Evolutionary conservation across 768 basidiomycete genomes (phyloP), one percentile per base, ranked within the genome.

Genomic region (Serpula lacrymans): DNA sequence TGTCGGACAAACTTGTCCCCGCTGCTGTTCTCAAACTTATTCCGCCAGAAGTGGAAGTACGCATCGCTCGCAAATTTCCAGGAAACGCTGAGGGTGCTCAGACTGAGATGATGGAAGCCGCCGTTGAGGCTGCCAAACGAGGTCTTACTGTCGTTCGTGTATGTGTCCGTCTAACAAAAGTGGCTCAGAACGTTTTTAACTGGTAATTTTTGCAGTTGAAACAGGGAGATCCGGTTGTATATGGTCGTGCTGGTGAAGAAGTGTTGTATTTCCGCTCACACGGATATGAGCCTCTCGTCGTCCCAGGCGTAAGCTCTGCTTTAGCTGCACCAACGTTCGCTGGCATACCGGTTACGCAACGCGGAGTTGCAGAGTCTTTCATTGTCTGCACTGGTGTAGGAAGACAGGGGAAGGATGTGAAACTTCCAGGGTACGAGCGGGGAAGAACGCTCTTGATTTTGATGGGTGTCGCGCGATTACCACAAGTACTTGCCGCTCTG

Each of bases 71-170:
- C 50, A 99, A 99, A 56, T 97, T 95, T 66, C 96, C 96, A 0
- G 96, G 96, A 0, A 98, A 98, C 57, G 90, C 92, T 2, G 95
- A 99, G 35, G 84, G 85, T 11, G 92, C 94, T 2, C 96, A 99
- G 60, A 77, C 72, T 26, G 96, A 98, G 64, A 81, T 98, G 74
- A 95, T 96, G 91, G 80, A 87, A 45, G 79, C 84, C 4, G 96
- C 92, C 2, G 67, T 97, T 7, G 86, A 85, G 23, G 92, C 83
- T 10, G 94, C 91, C 1, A 68, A 63, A 36, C 72, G 71, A 13
- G 96, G 95, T 0, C 64, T 91, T 44, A 85, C 80, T 5, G 94
- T 99, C 18, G 87, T 99, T 24, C 72, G 95, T 39, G 88, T 90
- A 53, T 34, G 85, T 71, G 1, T 28, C 1, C 1, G 20, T 37